phyloP scores from a whole-genome alignment of 805 yeast species.

The Wickerhamiella kazuoi region DNA sequence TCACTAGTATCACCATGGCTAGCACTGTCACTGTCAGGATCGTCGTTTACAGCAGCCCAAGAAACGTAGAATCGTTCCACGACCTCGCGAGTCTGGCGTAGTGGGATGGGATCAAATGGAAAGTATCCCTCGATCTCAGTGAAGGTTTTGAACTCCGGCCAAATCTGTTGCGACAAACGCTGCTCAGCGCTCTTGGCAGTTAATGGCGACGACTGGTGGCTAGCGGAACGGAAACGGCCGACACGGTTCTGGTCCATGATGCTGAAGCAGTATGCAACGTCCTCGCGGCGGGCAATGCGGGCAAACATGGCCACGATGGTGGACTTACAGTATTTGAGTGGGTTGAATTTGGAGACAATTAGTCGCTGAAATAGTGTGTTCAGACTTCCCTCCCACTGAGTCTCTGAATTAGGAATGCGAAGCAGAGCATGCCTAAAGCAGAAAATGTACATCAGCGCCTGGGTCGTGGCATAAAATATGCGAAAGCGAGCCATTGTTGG shows the following conservation, averaged over 20 bases:
- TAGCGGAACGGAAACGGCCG: constrained; percentile 30
- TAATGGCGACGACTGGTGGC: constrained; percentile 2
- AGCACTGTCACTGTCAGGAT: constrained; percentile 28
- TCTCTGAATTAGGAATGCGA: constrained; percentile 22
- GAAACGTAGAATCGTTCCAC: constrained; percentile 49
- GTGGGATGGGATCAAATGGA: constrained; percentile 83
- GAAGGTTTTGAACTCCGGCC: constrained; percentile 53
- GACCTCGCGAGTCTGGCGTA: constrained; percentile 40
- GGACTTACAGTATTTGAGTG: constrained; percentile 81
- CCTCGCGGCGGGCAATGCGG: constrained; percentile 72
- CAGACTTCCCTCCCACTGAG: constrained; percentile 27
- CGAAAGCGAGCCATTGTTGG: constrained; percentile 84
- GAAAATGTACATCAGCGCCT: constrained; percentile 75
- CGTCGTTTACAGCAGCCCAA: constrained; percentile 63
- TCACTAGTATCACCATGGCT: constrained; percentile 27
- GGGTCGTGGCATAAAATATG: constrained; percentile 78
- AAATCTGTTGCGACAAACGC: constrained; percentile 27
- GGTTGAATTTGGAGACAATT: constrained; percentile 77
- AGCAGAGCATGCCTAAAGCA: constrained; percentile 66
- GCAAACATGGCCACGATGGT: constrained; percentile 90
- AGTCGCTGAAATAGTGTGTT: constrained; percentile 78
- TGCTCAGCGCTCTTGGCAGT: constrained; percentile 8
- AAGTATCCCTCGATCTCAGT: constrained; percentile 85
- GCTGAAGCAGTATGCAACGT: constrained; percentile 82
- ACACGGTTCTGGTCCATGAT: constrained; percentile 80